Evolutionary conservation across 805 yeast genomes (phyloP).

Genomic region (Starmera caribaea): DNA sequence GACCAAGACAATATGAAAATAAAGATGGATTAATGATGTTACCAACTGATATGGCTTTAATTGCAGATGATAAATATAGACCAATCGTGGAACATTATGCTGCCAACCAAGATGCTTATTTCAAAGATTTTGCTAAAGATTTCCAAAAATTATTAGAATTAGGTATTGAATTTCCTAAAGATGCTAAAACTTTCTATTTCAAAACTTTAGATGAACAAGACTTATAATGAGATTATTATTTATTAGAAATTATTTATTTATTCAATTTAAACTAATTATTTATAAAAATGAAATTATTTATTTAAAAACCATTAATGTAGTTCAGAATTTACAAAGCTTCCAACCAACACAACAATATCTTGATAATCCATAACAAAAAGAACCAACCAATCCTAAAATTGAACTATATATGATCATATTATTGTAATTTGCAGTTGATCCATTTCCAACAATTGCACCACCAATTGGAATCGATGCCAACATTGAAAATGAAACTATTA

Average conservation of each 20-base stretch:
- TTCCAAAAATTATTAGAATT: slow-evolving; percentile 67
- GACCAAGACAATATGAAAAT: slow-evolving; percentile 52
- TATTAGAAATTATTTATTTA: background rate
- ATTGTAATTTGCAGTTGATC: slow-evolving; percentile 22
- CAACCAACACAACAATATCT: slow-evolving; percentile 32
- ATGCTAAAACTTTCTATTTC: slow-evolving; percentile 35
- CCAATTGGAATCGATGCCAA: slow-evolving; percentile 38
- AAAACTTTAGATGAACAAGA: slow-evolving; percentile 67
- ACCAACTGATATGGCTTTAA: slow-evolving; percentile 66
- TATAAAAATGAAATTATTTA: too few relatives aligned
- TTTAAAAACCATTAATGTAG: too few relatives aligned
- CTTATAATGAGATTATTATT: slow-evolving; percentile 1
- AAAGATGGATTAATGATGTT: slow-evolving; percentile 75
- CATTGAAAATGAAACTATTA: slow-evolving; percentile 41
- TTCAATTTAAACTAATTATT: background rate
- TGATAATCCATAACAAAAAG: slow-evolving; percentile 25
- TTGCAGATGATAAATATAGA: slow-evolving; percentile 50
- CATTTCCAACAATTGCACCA: slow-evolving; percentile 30
- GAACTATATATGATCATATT: slow-evolving; percentile 34
- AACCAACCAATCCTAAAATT: slow-evolving; percentile 25
- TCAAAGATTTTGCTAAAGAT: slow-evolving; percentile 53
- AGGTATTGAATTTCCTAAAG: slow-evolving; percentile 58
- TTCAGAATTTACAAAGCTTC: slow-evolving; percentile 20
- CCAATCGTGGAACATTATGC: slow-evolving; percentile 63
- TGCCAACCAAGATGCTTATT: slow-evolving; percentile 50